phyloP scores from a whole-genome alignment of 768 basidiomycete species.

The Chlorophyllum brunneum region DNA sequence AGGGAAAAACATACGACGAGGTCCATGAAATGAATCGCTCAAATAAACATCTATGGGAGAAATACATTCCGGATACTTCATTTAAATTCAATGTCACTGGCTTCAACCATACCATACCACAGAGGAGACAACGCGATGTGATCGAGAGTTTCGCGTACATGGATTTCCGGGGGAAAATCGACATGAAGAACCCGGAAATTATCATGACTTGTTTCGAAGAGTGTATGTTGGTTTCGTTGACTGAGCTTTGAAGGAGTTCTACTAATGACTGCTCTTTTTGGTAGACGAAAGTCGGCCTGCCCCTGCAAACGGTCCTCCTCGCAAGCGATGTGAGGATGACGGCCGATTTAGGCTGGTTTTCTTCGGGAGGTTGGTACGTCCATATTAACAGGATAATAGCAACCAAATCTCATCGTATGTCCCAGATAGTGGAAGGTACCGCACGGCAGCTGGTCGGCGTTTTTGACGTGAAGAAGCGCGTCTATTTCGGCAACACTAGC shows the following conservation, averaged over 20 bases:
- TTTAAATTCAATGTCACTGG: constrained; percentile 80
- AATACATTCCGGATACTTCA: constrained; percentile 60
- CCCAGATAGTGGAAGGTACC: constrained; percentile 53
- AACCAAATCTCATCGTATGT: background rate
- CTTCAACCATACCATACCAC: constrained; percentile 72
- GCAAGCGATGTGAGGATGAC: constrained; percentile 53
- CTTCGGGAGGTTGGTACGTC: constrained; percentile 83
- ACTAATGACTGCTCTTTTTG: constrained; percentile 15
- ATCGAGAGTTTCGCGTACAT: constrained; percentile 86
- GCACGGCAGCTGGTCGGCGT: constrained; percentile 63
- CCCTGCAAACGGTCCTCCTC: constrained; percentile 30
- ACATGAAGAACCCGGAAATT: constrained; percentile 76
- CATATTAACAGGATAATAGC: background rate
- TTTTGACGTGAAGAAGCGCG: constrained; percentile 87
- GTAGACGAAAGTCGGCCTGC: constrained; percentile 40
- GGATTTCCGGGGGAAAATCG: constrained; percentile 75
- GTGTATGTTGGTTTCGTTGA: constrained; percentile 47
- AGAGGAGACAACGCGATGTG: constrained; percentile 56
- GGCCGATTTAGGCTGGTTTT: constrained; percentile 69
- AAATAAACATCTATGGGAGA: constrained; percentile 47
- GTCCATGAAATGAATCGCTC: constrained; percentile 55
- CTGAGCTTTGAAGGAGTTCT: background rate
- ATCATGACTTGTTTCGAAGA: constrained; percentile 80
- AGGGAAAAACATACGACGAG: constrained; percentile 63
- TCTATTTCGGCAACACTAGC: constrained; percentile 92